These are phyloP conservation scores for Monascus ruber DNA, from an alignment of 2,329 filamentous ascomycete species.

Conservation along the genomic window DNA sequence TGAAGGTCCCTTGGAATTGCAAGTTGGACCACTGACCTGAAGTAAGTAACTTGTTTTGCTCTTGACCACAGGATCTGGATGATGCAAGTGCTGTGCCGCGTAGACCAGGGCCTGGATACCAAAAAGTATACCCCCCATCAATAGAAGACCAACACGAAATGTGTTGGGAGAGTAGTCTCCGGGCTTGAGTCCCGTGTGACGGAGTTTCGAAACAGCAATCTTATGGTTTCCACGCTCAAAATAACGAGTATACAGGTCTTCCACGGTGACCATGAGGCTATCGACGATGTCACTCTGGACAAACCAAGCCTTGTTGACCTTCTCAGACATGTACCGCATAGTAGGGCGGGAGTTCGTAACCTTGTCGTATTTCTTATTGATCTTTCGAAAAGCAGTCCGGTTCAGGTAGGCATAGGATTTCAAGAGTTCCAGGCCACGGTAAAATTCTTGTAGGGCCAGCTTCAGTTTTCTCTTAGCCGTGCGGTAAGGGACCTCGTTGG, in stretches of 20 bases:
- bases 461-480: constrained; percentile 88
- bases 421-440: constrained; percentile 78
- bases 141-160: constrained; percentile 52
- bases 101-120: constrained; percentile 54
- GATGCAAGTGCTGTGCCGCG: constrained; percentile 41
- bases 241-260: constrained; percentile 88
- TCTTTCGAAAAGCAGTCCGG: constrained; percentile 85
- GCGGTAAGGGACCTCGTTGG: constrained; percentile 60
- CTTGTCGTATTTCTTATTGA: constrained; percentile 99
- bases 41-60: constrained; percentile 56
- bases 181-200: constrained; percentile 53
- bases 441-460: constrained; percentile 81
- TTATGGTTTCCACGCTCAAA: constrained; percentile 93
- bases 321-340: constrained; percentile 76
- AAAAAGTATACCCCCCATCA: constrained; percentile 58
- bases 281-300: constrained; percentile 81
- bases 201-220: constrained; percentile 75
- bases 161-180: constrained; percentile 48
- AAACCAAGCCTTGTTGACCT: constrained; percentile 83
- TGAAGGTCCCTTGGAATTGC: background rate
- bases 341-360: constrained; percentile 65
- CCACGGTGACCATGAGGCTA: constrained; percentile 64
- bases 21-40: constrained; percentile 36
- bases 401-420: constrained; percentile 88
- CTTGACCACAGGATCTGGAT: constrained; percentile 38